These are phyloP conservation scores for Cercophora samala DNA, from an alignment of 495 filamentous ascomycete genomes.

Conservation along the genomic window DNA sequence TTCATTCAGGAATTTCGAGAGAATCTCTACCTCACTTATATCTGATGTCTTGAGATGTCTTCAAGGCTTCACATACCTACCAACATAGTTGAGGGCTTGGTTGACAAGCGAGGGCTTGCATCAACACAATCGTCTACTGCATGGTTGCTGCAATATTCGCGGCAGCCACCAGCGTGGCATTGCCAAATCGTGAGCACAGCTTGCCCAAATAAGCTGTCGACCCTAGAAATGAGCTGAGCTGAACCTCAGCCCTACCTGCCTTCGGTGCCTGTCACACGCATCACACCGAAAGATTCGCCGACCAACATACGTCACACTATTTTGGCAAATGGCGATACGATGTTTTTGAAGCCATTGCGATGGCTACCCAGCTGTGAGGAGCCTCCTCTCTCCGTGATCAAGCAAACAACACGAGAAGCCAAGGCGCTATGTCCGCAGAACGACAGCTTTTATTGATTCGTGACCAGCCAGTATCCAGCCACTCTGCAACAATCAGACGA, in stretches of 20 bases:
- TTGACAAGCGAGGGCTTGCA: neutral
- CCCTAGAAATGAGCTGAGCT: neutral
- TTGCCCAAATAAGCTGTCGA: neutral
- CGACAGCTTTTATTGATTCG: too few relatives aligned
- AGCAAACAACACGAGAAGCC: too few relatives aligned
- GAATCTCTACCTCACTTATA: too few relatives aligned
- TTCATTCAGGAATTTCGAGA: too few relatives aligned
- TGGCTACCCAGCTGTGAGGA: too few relatives aligned
- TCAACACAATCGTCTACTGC: neutral
- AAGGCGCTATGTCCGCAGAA: too few relatives aligned
- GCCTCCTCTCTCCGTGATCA: too few relatives aligned
- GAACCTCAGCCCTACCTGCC: neutral
- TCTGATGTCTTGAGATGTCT: too few relatives aligned
- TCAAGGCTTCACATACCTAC: too few relatives aligned
- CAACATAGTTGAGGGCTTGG: neutral
- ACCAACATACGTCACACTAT: neutral
- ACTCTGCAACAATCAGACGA: too few relatives aligned
- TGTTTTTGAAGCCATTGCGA: neutral
- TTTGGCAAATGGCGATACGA: neutral
- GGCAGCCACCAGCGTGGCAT: neutral
- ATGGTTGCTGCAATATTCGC: neutral
- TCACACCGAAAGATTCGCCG: neutral
- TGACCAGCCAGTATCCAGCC: too few relatives aligned
- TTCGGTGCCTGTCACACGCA: neutral
- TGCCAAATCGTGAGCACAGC: neutral